Base-by-base conservation (phyloP, 2,329 filamentous ascomycete species). In the Myriosclerotinia duriaeana region DNA sequence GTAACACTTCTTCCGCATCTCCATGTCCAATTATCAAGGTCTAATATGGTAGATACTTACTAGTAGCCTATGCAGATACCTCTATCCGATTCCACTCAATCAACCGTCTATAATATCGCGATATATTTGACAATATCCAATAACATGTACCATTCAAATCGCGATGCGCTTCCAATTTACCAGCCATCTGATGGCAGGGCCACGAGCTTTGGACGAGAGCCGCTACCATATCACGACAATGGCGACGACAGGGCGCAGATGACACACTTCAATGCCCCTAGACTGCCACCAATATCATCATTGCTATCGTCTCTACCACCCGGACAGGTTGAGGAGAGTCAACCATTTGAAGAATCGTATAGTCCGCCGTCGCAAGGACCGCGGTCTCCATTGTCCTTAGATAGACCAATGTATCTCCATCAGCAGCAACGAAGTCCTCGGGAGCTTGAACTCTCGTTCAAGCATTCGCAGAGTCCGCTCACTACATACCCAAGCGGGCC, bases 51-150 rank as follows among this genome's bases (percentile, higher is more conserved):
- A 9, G 14, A 58, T 64, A 64, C 62, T 64, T 64, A 60, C 58
- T 50, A 60, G 58, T 20, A 64, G 53, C 62, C 53, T 64, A 64
- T 64, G 62, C 62, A 64, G 53, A 64, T 64, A 64, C 62, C 62
- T 64, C 42, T 50, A 58, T 42, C 62, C 9, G 53, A 48, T 5
- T 50, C 53, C 30, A 50, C 17, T 26, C 42, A 14, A 34, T 26
- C 40, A 8, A 64, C 53, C 17, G 53, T 64, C 62, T 64, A 64
- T 46, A 56, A 50, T 38, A 64, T 64, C 53, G 15, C 40, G 44
- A 64, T 58, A 44, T 64, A 64, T 50, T 50, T 64, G 52, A 50
- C 62, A 48, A 34, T 58, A n/a, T 58, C 52, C 20, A 36, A 30
- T 44, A 64, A 58, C 3, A 64, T 64, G 62, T 64, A 64, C 15